phyloP scores from a whole-genome alignment of 345 rosid genomes.

The Orychophragmus violaceus region DNA sequence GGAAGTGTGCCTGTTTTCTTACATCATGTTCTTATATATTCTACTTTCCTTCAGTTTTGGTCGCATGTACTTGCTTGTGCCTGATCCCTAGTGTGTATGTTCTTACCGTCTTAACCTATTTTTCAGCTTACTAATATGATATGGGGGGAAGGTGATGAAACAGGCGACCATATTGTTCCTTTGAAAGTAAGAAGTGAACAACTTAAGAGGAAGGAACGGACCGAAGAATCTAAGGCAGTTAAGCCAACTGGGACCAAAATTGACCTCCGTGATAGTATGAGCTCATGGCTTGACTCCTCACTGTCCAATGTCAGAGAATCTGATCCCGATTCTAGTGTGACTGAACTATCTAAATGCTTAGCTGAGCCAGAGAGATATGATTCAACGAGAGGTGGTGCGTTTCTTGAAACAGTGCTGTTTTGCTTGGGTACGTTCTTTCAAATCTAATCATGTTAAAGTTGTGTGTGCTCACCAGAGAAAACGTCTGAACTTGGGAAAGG shows the following conservation, averaged over 20 bases:
- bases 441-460: slow-evolving; percentile 24
- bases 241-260: slow-evolving; percentile 27
- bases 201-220: neutral
- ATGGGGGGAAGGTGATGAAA: slow-evolving; percentile 75
- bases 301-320: slow-evolving; percentile 38
- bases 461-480: slow-evolving; percentile 38
- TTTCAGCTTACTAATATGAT: slow-evolving; percentile 73
- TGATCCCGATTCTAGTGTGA: slow-evolving; percentile 42
- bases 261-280: slow-evolving; percentile 39
- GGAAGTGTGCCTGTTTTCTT: neutral
- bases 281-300: slow-evolving; percentile 51
- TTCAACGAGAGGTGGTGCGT: slow-evolving; percentile 51
- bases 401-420: slow-evolving; percentile 16
- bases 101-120: neutral
- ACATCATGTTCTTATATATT: neutral
- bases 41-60: neutral
- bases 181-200: neutral
- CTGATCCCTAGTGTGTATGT: slow-evolving; percentile 8
- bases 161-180: slow-evolving; percentile 52
- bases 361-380: slow-evolving; percentile 40
- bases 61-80: slow-evolving; percentile 3
- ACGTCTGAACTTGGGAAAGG: slow-evolving; percentile 47
- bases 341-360: slow-evolving; percentile 40
- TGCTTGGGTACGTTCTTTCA: slow-evolving; percentile 23
- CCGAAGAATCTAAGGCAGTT: neutral